Evolutionary conservation across 257 asterid genomes (phyloP).

Genomic region (Solanum bulbocastanum): DNA sequence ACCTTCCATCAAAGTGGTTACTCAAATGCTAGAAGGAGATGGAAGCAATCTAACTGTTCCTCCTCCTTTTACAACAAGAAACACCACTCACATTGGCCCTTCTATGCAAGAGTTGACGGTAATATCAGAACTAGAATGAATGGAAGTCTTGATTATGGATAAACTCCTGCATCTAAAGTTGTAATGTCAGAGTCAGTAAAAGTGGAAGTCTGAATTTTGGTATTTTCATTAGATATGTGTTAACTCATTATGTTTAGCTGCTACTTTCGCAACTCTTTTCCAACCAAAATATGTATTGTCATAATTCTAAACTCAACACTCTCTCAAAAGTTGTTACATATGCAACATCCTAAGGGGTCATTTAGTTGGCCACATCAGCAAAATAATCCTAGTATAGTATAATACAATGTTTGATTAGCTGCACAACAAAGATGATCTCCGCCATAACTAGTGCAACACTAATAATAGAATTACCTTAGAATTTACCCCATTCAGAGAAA

Average conservation of each 20-base stretch:
- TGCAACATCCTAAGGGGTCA: background rate
- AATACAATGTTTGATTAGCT: background rate
- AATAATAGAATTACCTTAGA: background rate
- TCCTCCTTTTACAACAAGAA: slow-evolving; percentile 12
- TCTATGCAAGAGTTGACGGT: background rate
- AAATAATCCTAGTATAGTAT: background rate
- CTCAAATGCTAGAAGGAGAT: slow-evolving; percentile 31
- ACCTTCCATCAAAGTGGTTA: slow-evolving; percentile 20
- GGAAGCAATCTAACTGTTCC: slow-evolving; percentile 11
- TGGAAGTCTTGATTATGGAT: background rate
- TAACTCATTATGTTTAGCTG: background rate
- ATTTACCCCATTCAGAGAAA: background rate
- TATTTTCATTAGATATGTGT: background rate
- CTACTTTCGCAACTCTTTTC: background rate
- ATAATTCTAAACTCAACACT: background rate
- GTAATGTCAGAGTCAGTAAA: background rate
- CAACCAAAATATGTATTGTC: background rate
- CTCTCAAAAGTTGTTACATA: background rate
- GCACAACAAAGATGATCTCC: background rate
- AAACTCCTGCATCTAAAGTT: background rate
- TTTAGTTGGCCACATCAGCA: background rate
- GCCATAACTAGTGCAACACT: background rate
- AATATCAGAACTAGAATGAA: background rate
- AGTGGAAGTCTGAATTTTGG: background rate
- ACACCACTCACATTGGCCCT: background rate